phyloP scores from a whole-genome alignment of 73 alveolate species.

The Paramecium octaurelia region DNA sequence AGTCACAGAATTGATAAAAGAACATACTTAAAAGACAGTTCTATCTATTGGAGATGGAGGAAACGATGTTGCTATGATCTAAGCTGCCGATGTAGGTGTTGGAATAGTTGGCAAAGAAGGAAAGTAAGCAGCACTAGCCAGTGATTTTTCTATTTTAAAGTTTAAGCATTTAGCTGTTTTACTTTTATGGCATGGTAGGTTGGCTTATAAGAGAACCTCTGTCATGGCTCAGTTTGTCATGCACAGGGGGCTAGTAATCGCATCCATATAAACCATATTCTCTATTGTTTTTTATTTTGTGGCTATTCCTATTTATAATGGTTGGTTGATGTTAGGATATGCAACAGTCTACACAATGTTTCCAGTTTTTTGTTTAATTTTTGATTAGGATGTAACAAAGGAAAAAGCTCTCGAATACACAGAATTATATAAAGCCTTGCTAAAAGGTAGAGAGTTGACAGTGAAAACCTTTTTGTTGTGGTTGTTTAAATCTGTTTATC shows the following conservation, averaged over 20 bases:
- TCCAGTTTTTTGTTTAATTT: constrained; percentile 92
- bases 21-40: constrained; percentile 78
- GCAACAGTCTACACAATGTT: constrained; percentile 91
- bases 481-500: constrained; percentile 75
- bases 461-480: constrained; percentile 92
- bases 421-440: constrained; percentile 81
- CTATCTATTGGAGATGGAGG: constrained; percentile 99
- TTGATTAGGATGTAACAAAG: constrained; percentile 88
- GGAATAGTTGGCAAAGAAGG: constrained; percentile 98
- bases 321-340: constrained; percentile 94
- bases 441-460: constrained; percentile 84
- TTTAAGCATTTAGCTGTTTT: constrained; percentile 80
- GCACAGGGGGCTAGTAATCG: constrained; percentile 95
- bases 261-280: constrained; percentile 88
- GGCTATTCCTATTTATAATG: constrained; percentile 97
- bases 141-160: constrained; percentile 93
- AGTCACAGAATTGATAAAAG: constrained; percentile 81
- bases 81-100: constrained; percentile 96
- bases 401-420: constrained; percentile 85
- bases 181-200: constrained; percentile 97
- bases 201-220: constrained; percentile 87
- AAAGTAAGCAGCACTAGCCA: constrained; percentile 95
- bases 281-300: constrained; percentile 86
- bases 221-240: constrained; percentile 91
- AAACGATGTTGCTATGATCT: constrained; percentile 98